Percentiles rank a stretch among this genome's conserved stretches.
These are phyloP conservation scores for Circinella umbellata DNA, from an alignment of 371 early-diverging fungal genomes.

Conservation along the genomic window DNA sequence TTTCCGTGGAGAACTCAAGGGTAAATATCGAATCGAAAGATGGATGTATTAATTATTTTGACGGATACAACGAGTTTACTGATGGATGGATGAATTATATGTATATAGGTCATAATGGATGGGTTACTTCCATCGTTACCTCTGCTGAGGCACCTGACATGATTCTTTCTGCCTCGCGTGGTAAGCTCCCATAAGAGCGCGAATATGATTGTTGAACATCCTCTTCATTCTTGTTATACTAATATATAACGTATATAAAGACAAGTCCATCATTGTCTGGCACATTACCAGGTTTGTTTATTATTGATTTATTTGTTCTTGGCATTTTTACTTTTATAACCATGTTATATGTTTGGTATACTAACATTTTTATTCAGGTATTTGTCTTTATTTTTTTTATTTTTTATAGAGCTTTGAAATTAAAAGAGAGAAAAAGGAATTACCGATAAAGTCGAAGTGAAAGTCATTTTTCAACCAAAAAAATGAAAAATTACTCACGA, in stretches of 20 bases:
- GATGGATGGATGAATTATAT: constrained; percentile 20
- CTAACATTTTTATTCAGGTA: constrained; percentile 3
- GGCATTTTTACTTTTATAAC: not conserved
- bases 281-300: constrained; percentile 71
- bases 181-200: not conserved
- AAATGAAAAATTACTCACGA: constrained; percentile 27
- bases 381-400: too few species aligned
- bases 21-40: constrained; percentile 32
- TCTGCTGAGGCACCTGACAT: constrained; percentile 23
- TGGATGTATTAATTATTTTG: constrained; percentile 10
- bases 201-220: too few species aligned
- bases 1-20: constrained; percentile 19
- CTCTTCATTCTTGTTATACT: not conserved
- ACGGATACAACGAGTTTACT: not conserved
- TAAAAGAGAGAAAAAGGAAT: not conserved
- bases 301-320: not conserved
- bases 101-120: constrained; percentile 22
- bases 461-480: constrained; percentile 20
- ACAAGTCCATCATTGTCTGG: constrained; percentile 98
- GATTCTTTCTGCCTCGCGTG: constrained; percentile 23
- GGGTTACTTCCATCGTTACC: constrained; percentile 25
- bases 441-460: constrained; percentile 20
- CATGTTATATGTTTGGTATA: constrained; percentile 1
- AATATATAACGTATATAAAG: constrained; percentile 33
- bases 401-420: not conserved